Percentiles rank a stretch among this genome's conserved stretches.
Conservation (phyloP, 805 yeast species). For the Wickerhamiella bombiphila region DNA sequence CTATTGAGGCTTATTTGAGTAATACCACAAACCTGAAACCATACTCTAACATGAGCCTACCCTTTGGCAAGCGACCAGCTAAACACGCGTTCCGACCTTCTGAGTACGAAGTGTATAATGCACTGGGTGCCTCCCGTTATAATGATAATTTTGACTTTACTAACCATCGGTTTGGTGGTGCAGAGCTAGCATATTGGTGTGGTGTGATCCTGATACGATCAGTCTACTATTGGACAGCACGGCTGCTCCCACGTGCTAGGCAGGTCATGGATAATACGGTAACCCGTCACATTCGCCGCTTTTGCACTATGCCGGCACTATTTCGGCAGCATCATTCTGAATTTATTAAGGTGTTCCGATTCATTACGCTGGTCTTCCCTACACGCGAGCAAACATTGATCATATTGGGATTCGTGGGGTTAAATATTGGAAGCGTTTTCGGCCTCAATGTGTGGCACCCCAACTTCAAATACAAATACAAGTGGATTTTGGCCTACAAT, state of each 20-base stretch:
- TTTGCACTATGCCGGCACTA: slow-evolving; percentile 20
- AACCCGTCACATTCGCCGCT: slow-evolving; percentile 6
- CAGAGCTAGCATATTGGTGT: slow-evolving; percentile 8
- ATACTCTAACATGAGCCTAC: slow-evolving; percentile 1
- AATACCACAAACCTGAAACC: slow-evolving; percentile 5
- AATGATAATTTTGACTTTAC: background rate
- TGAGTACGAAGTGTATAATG: background rate
- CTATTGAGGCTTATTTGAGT: slow-evolving; percentile 2
- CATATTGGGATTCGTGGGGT: slow-evolving; percentile 21
- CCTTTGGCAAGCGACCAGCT: slow-evolving; percentile 3
- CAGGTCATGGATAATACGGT: slow-evolving; percentile 4
- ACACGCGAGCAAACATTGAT: slow-evolving; percentile 28
- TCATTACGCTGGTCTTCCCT: slow-evolving; percentile 21
- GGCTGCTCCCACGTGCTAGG: slow-evolving; percentile 6
- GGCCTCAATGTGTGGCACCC: background rate
- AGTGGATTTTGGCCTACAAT: background rate
- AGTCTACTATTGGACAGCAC: slow-evolving; percentile 9
- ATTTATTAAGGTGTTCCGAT: slow-evolving; percentile 4
- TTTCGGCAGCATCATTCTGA: slow-evolving; percentile 16
- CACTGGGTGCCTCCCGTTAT: background rate
- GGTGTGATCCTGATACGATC: slow-evolving; percentile 7
- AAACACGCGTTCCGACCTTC: slow-evolving; percentile 1
- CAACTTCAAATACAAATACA: background rate
- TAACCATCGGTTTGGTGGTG: slow-evolving; percentile 4
- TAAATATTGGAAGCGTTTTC: slow-evolving; percentile 21